Evolutionary conservation across 148 eudicot genomes (phyloP), one percentile per base, ranked within the genome.

Genomic region (Rhododendron griersonianum): DNA sequence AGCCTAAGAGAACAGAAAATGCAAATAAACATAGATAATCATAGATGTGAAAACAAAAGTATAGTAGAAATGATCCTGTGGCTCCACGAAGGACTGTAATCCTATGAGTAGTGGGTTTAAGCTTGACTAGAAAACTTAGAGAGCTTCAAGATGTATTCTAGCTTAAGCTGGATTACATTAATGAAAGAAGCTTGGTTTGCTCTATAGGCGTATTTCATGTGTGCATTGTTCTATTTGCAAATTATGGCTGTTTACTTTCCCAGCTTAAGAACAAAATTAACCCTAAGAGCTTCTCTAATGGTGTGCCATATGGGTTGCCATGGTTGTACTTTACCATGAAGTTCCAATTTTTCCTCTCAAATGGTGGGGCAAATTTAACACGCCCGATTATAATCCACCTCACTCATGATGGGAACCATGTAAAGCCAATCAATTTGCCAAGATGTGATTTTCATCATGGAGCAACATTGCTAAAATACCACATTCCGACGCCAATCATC

Each of bases 1-100:
- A 78, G 90, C 95, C 99, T 96, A 79, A 37, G 80, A 74, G 19
- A 80, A 88, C 47, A 79, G 53, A 57, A 84, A 33, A 57, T 51
- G 83, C 41, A 81, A 39, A 37, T 23, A 16, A 18, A 82, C 25
- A 50, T 21, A n/a, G 75, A 85, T 65, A 63, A 3, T 48, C 45
- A 57, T 9, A 18, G 39, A 19, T 15, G 65, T 16, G 63, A 48
- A 47, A 51, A 7, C 18, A 2, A 8, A n/a, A 78, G 81, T 47
- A 4, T n/a, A 23, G 57, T 11, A 25, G 21, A 79, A 16, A 35
- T 25, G 81, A 78, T 44, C 15, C 13, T 7, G 81, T 79, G 57
- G 41, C 15, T 71, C 35, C 8, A 14, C 5, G 19, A 28, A 30
- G 19, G 76, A 15, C 19, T 71, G 28, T n/a, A 71, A 25, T 33